These are phyloP conservation scores for Puccinellia tenuiflora DNA, from an alignment of 176 grass and related monocot species.

Conservation along the genomic window DNA sequence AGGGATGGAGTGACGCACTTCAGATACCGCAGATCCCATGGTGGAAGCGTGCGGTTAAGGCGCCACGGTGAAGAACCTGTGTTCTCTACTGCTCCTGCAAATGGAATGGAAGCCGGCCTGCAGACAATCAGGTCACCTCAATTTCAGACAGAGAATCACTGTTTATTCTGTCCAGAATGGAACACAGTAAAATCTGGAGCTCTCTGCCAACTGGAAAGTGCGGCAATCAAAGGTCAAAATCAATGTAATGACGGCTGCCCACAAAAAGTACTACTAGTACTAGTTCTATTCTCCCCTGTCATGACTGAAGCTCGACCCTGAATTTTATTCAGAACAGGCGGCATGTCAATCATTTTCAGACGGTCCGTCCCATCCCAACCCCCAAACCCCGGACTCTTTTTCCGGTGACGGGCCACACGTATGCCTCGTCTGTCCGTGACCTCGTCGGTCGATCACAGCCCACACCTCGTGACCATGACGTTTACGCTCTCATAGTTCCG, in stretches of 20 bases:
- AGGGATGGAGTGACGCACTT: constrained; percentile 4
- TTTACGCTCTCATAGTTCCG: no score
- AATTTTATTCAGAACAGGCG: not conserved
- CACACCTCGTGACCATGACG: no score
- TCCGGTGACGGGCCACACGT: not conserved
- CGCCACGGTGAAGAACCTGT: not conserved
- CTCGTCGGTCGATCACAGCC: no score
- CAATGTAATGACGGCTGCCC: no score
- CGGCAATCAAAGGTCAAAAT: not conserved
- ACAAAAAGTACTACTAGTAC: not conserved
- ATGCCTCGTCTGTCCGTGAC: no score
- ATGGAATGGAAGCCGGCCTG: not conserved
- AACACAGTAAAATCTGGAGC: no score
- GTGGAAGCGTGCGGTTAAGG: not conserved
- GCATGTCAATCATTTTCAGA: not conserved
- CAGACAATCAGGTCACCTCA: not conserved
- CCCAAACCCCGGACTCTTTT: not conserved
- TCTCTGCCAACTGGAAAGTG: no score
- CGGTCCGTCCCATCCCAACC: not conserved
- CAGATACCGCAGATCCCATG: constrained; percentile 31
- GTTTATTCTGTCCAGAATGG: no score
- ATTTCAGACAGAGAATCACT: no score
- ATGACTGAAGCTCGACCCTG: not conserved
- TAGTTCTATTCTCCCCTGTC: not conserved
- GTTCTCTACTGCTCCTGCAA: not conserved